phyloP scores from a whole-genome alignment of 129 eudicot genomes.

The Erigeron canadensis region DNA sequence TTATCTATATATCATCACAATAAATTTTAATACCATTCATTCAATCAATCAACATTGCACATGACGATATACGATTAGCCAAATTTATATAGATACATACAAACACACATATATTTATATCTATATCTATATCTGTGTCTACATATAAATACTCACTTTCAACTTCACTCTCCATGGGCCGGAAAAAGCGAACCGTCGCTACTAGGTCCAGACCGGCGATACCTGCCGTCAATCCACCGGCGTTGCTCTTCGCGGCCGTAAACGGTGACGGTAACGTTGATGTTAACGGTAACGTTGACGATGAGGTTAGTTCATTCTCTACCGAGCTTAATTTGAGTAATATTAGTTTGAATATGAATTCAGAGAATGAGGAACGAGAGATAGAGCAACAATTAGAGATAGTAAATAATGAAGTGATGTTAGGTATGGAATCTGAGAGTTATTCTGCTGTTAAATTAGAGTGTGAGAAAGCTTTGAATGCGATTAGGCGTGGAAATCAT shows the following conservation, averaged over 20 bases:
- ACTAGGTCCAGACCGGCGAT: constrained; percentile 53
- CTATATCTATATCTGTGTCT: not conserved
- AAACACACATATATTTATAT: constrained; percentile 24
- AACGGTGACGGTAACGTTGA: constrained; percentile 26
- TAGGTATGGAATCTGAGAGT: constrained; percentile 39
- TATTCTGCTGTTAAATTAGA: constrained; percentile 53
- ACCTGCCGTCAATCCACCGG: constrained; percentile 29
- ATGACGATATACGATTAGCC: too few relatives aligned
- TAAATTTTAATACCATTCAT: too few relatives aligned
- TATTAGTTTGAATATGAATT: not conserved
- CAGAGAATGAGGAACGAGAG: constrained; percentile 19
- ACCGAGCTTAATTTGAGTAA: constrained; percentile 15
- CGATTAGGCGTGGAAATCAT: constrained; percentile 73
- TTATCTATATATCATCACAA: not conserved
- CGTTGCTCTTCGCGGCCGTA: constrained; percentile 9
- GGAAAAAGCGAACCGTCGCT: constrained; percentile 71
- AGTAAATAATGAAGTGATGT: constrained; percentile 23
- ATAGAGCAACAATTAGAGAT: constrained; percentile 6
- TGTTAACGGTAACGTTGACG: not conserved
- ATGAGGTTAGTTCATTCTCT: constrained; percentile 15
- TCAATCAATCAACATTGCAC: too few relatives aligned
- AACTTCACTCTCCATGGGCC: constrained; percentile 52
- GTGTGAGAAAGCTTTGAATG: constrained; percentile 77
- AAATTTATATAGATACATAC: too few relatives aligned
- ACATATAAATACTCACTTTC: not conserved